Conservation (phyloP, 2,329 filamentous ascomycete genomes). For the Dothistroma pini region DNA sequence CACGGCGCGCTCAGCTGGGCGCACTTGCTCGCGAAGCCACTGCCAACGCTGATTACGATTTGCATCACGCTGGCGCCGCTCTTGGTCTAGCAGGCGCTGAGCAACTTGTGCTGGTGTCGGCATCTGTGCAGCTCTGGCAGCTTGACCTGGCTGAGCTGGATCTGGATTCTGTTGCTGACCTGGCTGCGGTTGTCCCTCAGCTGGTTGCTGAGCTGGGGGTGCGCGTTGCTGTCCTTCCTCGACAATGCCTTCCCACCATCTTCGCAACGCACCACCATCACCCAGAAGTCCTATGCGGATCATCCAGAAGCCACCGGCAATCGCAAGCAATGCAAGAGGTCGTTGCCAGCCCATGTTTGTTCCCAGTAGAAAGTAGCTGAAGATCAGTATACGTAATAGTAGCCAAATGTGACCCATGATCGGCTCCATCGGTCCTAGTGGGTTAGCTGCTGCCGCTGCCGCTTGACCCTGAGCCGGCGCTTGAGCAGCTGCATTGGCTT, state of each 20-base stretch:
- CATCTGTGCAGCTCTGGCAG: slow-evolving; percentile 24
- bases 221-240: slow-evolving; percentile 22
- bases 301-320: slow-evolving; percentile 42
- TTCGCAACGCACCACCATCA: slow-evolving; percentile 36
- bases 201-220: slow-evolving; percentile 2
- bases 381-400: slow-evolving; percentile 55
- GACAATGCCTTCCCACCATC: slow-evolving; percentile 47
- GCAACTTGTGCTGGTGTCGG: slow-evolving; percentile 43
- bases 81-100: slow-evolving; percentile 37
- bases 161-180: slow-evolving; percentile 10
- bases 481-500: slow-evolving; percentile 20
- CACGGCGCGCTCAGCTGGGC: slow-evolving; percentile 52
- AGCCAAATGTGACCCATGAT: slow-evolving; percentile 52
- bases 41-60: slow-evolving; percentile 23
- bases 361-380: slow-evolving; percentile 56
- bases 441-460: slow-evolving; percentile 14
- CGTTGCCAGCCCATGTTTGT: slow-evolving; percentile 44
- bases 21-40: slow-evolving; percentile 36
- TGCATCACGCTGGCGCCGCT: slow-evolving; percentile 8
- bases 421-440: slow-evolving; percentile 29
- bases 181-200: background rate
- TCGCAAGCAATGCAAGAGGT: slow-evolving; percentile 39
- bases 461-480: slow-evolving; percentile 16
- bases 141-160: slow-evolving; percentile 12
- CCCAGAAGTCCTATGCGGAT: slow-evolving; percentile 42